phyloP scores from a whole-genome alignment of 768 basidiomycete genomes.

The Terana coerulea region DNA sequence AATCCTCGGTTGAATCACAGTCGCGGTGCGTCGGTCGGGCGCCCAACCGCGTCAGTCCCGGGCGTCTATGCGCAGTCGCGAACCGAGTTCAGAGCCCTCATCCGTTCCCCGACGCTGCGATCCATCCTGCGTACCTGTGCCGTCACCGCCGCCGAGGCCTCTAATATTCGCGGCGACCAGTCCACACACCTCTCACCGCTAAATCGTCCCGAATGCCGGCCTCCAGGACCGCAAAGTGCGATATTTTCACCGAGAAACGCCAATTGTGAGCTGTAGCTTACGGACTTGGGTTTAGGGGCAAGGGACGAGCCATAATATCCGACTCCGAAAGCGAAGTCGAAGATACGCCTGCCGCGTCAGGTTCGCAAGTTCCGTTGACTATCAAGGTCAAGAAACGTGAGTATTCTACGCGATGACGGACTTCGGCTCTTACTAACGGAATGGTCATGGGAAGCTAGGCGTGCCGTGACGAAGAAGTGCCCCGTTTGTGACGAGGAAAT shows the following conservation, averaged over 20 bases:
- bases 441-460: constrained; percentile 45
- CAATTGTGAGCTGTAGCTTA: constrained; percentile 3
- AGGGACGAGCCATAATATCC: constrained; percentile 43
- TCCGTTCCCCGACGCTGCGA: constrained; percentile 5
- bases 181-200: constrained; percentile 18
- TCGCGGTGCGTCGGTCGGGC: neutral
- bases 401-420: constrained; percentile 1
- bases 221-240: constrained; percentile 24
- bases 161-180: neutral
- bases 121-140: constrained; percentile 10
- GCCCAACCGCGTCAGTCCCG: neutral
- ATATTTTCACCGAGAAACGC: constrained; percentile 11
- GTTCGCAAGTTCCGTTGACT: constrained; percentile 30
- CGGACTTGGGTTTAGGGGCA: constrained; percentile 32
- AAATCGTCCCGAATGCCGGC: constrained; percentile 13
- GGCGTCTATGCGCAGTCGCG: neutral
- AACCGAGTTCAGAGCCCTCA: constrained; percentile 6
- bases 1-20: neutral
- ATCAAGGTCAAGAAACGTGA: constrained; percentile 51
- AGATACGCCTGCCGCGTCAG: constrained; percentile 32
- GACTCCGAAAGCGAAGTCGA: constrained; percentile 22
- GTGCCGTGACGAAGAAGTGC: constrained; percentile 71
- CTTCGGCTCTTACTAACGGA: neutral
- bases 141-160: neutral
- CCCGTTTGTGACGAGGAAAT: constrained; percentile 73